Conservation (phyloP, 2,329 filamentous ascomycete genomes). For the Ascochyta rabiei region DNA sequence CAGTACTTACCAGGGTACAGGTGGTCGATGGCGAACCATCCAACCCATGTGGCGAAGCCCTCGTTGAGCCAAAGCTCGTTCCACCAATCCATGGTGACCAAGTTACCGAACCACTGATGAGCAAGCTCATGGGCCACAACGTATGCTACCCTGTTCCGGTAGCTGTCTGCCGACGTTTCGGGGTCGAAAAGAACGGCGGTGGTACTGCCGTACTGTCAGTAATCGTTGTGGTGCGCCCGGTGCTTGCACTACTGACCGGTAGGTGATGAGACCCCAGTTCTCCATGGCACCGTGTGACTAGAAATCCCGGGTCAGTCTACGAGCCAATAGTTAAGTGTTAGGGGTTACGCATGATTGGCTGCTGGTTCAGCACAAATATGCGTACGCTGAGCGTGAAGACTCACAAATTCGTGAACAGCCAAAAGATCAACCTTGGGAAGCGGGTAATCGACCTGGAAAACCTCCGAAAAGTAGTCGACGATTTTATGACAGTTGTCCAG, state of each 20-base stretch:
- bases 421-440: conserved; percentile 95
- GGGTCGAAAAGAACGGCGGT: conserved; percentile 97
- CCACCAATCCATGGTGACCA: conserved; percentile 98
- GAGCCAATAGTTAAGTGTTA: conserved; percentile 17
- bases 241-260: conserved; percentile 59
- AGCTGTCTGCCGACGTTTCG: conserved; percentile 84
- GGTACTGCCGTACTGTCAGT: conserved; percentile 55
- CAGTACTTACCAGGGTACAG: conserved; percentile 72
- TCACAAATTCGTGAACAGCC: conserved; percentile 91
- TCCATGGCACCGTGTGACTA: conserved; percentile 86
- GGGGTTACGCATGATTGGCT: conserved; percentile 52
- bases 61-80: conserved; percentile 90
- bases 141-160: conserved; percentile 93
- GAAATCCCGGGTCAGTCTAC: conserved; percentile 50
- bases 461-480: conserved; percentile 95
- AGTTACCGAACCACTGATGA: conserved; percentile 94
- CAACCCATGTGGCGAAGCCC: conserved; percentile 97
- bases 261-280: conserved; percentile 98
- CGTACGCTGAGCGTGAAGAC: conserved; percentile 32
- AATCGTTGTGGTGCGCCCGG: neutral
- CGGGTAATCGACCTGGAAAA: conserved; percentile 87
- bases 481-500: conserved; percentile 90
- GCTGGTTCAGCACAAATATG: conserved; percentile 27
- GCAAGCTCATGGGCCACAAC: conserved; percentile 98
- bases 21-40: conserved; percentile 89